phyloP scores from a whole-genome alignment of 2,329 filamentous ascomycete genomes.

The Thelonectria discophora region DNA sequence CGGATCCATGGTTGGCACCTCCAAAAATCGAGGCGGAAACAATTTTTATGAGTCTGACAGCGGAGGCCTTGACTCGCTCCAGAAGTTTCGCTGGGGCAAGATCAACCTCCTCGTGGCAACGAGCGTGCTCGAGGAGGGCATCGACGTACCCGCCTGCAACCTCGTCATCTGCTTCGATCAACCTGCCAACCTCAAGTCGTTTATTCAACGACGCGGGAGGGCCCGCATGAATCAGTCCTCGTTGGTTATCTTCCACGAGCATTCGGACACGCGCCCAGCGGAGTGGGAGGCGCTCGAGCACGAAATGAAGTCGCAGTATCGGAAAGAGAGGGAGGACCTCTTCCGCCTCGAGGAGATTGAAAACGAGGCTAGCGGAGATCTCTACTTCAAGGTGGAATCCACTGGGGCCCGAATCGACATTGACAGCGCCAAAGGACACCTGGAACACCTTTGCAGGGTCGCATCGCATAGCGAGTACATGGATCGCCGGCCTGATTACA shows the following conservation, averaged over 20 bases:
- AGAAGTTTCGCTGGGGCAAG: slow-evolving; percentile 62
- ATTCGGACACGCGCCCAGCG: slow-evolving; percentile 38
- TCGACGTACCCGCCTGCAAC: slow-evolving; percentile 72
- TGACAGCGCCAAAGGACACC: slow-evolving; percentile 76
- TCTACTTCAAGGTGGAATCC: slow-evolving; percentile 49
- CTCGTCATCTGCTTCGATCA: slow-evolving; percentile 66
- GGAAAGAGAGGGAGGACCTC: slow-evolving; percentile 67
- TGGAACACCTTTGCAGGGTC: slow-evolving; percentile 81
- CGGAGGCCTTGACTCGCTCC: slow-evolving; percentile 47
- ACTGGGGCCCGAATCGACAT: slow-evolving; percentile 74
- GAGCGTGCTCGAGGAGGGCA: slow-evolving; percentile 72
- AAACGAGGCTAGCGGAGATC: slow-evolving; percentile 43
- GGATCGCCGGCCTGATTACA: slow-evolving; percentile 74
- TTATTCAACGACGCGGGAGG: slow-evolving; percentile 65
- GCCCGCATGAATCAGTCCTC: slow-evolving; percentile 61
- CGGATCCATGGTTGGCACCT: slow-evolving; percentile 66
- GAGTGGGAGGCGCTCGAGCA: slow-evolving; percentile 75
- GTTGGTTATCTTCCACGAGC: slow-evolving; percentile 57
- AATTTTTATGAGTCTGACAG: slow-evolving; percentile 51
- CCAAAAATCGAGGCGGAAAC: slow-evolving; percentile 47
- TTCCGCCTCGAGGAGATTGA: slow-evolving; percentile 59
- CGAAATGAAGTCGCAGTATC: slow-evolving; percentile 76
- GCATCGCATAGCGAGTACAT: slow-evolving; percentile 67
- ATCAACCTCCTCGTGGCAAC: slow-evolving; percentile 70
- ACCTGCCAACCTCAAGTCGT: slow-evolving; percentile 61